A percentile compares a stretch with the other conserved stretches of the same genome.
phyloP scores from a whole-genome alignment of 164 flowering plant genomes.

The Liquidambar formosana region DNA sequence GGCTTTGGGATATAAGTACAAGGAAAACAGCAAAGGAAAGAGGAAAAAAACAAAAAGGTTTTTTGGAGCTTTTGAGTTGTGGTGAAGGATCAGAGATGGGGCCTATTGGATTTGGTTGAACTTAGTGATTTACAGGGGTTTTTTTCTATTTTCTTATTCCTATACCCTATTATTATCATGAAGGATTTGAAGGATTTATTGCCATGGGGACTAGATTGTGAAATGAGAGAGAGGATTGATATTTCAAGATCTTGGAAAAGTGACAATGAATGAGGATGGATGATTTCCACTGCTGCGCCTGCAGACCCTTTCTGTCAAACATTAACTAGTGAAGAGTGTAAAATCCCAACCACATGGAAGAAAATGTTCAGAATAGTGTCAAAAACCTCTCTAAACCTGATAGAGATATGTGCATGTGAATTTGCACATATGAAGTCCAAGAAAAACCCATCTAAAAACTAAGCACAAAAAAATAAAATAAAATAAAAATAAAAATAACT shows the following conservation, averaged over 20 bases:
- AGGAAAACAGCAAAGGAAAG: constrained; percentile 3
- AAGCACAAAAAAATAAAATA: too few species aligned
- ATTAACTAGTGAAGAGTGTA: too few species aligned
- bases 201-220: constrained; percentile 8
- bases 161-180: constrained; percentile 14
- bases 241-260: constrained; percentile 18
- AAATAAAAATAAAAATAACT: too few species aligned
- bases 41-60: constrained; percentile 18
- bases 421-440: constrained; percentile 6
- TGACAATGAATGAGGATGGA: constrained; percentile 13
- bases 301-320: too few species aligned
- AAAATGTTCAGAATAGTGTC: too few species aligned
- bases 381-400: constrained; percentile 6
- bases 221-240: constrained; percentile 16
- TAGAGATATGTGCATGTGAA: constrained; percentile 33
- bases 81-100: constrained; percentile 18
- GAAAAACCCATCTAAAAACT: too few species aligned
- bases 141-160: neutral
- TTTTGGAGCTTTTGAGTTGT: constrained; percentile 12
- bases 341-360: too few species aligned
- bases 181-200: constrained; percentile 14
- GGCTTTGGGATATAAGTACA: constrained; percentile 18
- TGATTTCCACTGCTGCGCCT: constrained; percentile 7
- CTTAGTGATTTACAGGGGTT: constrained; percentile 21
- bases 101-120: neutral